Percentiles rank a stretch among this genome's conserved stretches.
phyloP scores from a whole-genome alignment of 306 rosid genomes.

The Vicia sativa region DNA sequence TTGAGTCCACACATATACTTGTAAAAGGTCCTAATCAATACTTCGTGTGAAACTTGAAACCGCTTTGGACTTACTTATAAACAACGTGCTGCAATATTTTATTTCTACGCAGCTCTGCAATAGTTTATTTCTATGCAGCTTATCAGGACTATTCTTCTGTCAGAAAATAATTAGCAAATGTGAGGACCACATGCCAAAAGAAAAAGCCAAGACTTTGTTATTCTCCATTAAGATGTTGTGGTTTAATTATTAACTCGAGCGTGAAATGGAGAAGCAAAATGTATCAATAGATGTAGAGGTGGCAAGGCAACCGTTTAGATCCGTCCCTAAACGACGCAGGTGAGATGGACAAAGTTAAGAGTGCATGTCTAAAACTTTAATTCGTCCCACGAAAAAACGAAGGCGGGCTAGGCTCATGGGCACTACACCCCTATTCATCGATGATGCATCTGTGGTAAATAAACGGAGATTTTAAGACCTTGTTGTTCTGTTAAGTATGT shows the following conservation, averaged over 20 bases:
- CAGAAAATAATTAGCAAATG: conserved; percentile 39
- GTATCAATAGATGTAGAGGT: neutral
- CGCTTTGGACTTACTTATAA: conserved; percentile 19
- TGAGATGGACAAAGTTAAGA: too few relatives aligned
- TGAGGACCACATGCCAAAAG: conserved; percentile 36
- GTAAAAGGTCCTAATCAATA: conserved; percentile 23
- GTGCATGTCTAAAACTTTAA: too few relatives aligned
- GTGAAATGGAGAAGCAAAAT: conserved; percentile 19
- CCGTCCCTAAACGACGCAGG: too few relatives aligned
- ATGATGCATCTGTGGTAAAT: neutral
- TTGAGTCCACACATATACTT: conserved; percentile 19
- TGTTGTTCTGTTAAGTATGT: neutral
- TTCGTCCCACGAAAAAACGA: too few relatives aligned
- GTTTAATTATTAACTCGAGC: conserved; percentile 22
- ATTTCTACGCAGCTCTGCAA: conserved; percentile 15
- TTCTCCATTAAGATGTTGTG: conserved; percentile 34
- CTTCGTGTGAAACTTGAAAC: conserved; percentile 37
- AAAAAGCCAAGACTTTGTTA: conserved; percentile 32
- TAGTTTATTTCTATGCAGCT: conserved; percentile 23
- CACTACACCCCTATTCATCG: neutral
- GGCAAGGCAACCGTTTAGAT: too few relatives aligned
- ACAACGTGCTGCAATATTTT: conserved; percentile 4
- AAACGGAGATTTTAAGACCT: neutral
- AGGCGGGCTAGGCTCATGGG: too few relatives aligned
- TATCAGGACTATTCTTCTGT: conserved; percentile 15